Percentiles rank a stretch among this genome's conserved stretches.
phyloP scores from a whole-genome alignment of 2,329 filamentous ascomycete species.

The Venturia pyrina region DNA sequence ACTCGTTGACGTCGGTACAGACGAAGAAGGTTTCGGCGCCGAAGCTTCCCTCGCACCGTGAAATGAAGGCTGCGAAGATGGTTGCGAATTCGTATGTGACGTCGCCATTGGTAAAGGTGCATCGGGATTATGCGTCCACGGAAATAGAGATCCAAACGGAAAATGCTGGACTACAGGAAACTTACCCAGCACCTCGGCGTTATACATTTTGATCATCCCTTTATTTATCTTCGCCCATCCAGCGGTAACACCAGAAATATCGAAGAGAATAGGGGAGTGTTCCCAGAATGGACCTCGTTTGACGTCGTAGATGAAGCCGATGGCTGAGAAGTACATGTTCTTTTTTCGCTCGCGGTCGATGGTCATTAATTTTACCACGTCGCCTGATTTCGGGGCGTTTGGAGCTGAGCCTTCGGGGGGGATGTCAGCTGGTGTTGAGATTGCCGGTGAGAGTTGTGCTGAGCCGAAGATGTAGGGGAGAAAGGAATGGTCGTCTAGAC shows the following conservation, averaged over 20 bases:
- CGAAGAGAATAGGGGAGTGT: slow-evolving; percentile 87
- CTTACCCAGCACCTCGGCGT: slow-evolving; percentile 90
- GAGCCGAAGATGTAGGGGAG: slow-evolving; percentile 91
- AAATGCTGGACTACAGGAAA: slow-evolving; percentile 98
- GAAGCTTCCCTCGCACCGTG: not conserved
- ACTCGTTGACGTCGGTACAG: not conserved
- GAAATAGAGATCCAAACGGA: slow-evolving; percentile 40
- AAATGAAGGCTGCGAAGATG: slow-evolving; percentile 14
- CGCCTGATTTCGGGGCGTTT: slow-evolving; percentile 56
- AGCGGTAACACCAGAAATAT: slow-evolving; percentile 78
- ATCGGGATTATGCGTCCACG: slow-evolving; percentile 35
- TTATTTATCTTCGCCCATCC: slow-evolving; percentile 97
- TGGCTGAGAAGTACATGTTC: slow-evolving; percentile 82
- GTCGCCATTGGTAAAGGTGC: slow-evolving; percentile 24
- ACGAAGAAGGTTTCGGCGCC: not conserved
- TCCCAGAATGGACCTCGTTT: slow-evolving; percentile 93
- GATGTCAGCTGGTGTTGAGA: slow-evolving; percentile 45
- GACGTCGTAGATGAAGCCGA: slow-evolving; percentile 95
- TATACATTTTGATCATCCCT: slow-evolving; percentile 99
- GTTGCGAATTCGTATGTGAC: slow-evolving; percentile 27
- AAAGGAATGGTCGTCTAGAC: slow-evolving; percentile 94
- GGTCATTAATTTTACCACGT: slow-evolving; percentile 42
- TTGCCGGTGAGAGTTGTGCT: slow-evolving; percentile 67
- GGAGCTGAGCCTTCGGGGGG: slow-evolving; percentile 70
- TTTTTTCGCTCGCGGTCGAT: slow-evolving; percentile 31